Percentiles rank a stretch among this genome's conserved stretches.
These are phyloP conservation scores for Tremellales sp. DNA, from an alignment of 1,284 basidiomycete genomes.

Conservation along the genomic window DNA sequence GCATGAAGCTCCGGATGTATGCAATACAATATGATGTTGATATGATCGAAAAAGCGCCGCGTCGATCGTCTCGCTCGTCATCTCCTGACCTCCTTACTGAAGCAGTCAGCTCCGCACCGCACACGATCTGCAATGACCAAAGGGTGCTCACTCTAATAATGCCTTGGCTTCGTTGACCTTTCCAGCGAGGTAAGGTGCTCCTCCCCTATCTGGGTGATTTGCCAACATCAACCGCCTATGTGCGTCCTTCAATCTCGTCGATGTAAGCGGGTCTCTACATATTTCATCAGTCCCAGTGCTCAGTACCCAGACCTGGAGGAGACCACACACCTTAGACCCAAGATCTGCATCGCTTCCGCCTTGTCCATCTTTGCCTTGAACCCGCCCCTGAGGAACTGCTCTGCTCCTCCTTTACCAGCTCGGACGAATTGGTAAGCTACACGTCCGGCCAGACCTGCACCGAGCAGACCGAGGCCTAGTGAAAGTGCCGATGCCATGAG, in stretches of 20 bases:
- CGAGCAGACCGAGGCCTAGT: conserved; percentile 71
- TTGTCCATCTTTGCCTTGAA: conserved; percentile 96
- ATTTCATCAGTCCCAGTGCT: not conserved
- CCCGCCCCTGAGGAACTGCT: conserved; percentile 88
- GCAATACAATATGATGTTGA: too few relatives aligned
- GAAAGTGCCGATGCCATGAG: conserved; percentile 61
- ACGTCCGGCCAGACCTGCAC: conserved; percentile 73
- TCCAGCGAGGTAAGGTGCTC: conserved; percentile 93
- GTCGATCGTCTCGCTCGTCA: not conserved
- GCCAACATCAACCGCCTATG: conserved; percentile 89
- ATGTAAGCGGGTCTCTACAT: conserved; percentile 67
- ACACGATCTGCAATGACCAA: not conserved
- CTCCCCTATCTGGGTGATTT: conserved; percentile 94
- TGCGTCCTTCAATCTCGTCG: conserved; percentile 76
- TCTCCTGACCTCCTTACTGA: conserved; percentile 1
- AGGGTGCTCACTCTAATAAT: conserved; percentile 57
- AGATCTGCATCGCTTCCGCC: conserved; percentile 83
- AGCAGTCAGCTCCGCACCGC: not conserved
- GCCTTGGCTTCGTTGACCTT: conserved; percentile 95
- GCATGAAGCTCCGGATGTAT: too few relatives aligned
- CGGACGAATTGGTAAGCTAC: conserved; percentile 53
- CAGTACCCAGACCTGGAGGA: not conserved
- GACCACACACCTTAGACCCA: conserved; percentile 78
- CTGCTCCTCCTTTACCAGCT: conserved; percentile 59
- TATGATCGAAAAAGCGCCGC: too few relatives aligned